Conservation (phyloP, 257 asterid species). For the Solanum medicagineum region DNA sequence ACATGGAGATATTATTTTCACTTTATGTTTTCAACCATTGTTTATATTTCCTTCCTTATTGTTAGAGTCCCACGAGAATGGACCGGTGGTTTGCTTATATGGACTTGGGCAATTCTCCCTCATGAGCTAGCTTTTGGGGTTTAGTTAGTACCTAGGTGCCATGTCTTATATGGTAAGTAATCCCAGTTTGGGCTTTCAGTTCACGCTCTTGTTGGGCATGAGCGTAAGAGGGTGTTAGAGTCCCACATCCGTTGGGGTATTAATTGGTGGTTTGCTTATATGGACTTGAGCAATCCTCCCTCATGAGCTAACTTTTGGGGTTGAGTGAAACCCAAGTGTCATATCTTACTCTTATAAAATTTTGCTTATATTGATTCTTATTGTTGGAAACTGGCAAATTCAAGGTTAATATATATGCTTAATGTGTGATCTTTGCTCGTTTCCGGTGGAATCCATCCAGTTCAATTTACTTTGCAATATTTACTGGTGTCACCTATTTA, state of each 20-base stretch:
- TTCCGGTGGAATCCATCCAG: background rate
- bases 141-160: background rate
- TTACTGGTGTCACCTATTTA: background rate
- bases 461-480: background rate
- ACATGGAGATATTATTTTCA: background rate
- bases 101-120: background rate
- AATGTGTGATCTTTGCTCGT: background rate
- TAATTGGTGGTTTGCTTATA: too few species aligned
- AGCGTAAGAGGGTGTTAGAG: too few species aligned
- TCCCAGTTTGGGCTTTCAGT: too few species aligned
- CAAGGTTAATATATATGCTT: background rate
- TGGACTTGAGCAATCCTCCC: too few species aligned
- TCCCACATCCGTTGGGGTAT: too few species aligned
- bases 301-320: too few species aligned
- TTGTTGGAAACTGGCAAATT: background rate
- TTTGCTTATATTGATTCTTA: background rate
- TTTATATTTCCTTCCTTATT: background rate
- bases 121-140: background rate
- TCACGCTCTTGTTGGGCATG: too few species aligned
- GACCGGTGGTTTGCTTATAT: background rate
- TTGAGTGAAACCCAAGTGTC: too few species aligned
- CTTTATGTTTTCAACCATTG: background rate
- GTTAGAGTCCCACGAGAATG: background rate
- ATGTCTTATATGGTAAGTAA: background rate
- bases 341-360: too few species aligned